These are phyloP conservation scores for Trametes gibbosa DNA, from an alignment of 768 basidiomycete genomes.

Conservation along the genomic window DNA sequence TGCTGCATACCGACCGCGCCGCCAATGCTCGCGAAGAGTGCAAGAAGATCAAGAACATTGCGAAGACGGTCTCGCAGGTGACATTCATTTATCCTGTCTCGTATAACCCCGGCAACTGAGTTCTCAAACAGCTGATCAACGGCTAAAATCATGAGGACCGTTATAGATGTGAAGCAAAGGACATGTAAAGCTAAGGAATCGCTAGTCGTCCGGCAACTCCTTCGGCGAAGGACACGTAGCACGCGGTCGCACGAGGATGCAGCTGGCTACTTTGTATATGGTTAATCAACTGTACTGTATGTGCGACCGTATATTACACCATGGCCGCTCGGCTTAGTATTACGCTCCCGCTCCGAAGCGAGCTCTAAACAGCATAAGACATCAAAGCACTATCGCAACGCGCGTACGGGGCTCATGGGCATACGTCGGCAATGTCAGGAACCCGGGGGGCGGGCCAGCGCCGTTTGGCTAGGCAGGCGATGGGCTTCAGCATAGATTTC, in stretches of 20 bases:
- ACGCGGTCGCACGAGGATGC: slow-evolving; percentile 2
- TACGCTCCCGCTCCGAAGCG: background rate
- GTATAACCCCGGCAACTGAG: background rate
- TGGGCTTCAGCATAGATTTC: background rate
- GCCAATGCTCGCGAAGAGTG: slow-evolving; percentile 61
- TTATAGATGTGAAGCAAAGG: too few relatives aligned
- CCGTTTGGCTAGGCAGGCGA: background rate
- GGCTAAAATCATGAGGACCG: background rate
- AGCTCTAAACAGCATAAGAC: background rate
- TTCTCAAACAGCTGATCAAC: slow-evolving; percentile 6
- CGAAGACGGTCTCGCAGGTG: slow-evolving; percentile 41
- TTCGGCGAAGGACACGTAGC: background rate
- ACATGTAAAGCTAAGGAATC: background rate
- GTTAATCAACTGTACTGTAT: slow-evolving; percentile 16
- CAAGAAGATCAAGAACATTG: slow-evolving; percentile 55
- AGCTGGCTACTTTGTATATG: background rate
- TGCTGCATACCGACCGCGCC: slow-evolving; percentile 49
- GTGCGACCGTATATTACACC: slow-evolving; percentile 18
- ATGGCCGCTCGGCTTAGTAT: slow-evolving; percentile 1
- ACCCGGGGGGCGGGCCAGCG: background rate
- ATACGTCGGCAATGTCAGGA: background rate
- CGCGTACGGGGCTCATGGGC: too few relatives aligned
- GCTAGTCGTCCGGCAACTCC: background rate
- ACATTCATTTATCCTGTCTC: background rate
- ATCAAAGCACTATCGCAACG: background rate